These are phyloP conservation scores for Chiua virens DNA, from an alignment of 768 basidiomycete species.

Conservation along the genomic window DNA sequence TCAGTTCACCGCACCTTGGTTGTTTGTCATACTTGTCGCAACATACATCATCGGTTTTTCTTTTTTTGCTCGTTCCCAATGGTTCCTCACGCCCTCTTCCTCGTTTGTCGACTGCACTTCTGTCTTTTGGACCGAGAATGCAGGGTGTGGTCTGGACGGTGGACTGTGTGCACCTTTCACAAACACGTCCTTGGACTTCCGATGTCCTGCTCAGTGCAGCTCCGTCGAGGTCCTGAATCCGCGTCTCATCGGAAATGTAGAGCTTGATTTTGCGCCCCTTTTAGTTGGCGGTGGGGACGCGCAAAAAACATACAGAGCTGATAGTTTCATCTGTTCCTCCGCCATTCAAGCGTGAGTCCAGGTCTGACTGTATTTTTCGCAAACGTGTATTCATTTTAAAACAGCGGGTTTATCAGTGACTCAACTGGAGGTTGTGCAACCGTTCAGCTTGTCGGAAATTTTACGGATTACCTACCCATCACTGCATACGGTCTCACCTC, in stretches of 20 bases:
- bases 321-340: conserved; percentile 82
- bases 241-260: conserved; percentile 65
- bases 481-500: conserved; percentile 64
- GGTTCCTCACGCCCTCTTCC: conserved; percentile 63
- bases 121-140: conserved; percentile 67
- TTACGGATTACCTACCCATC: conserved; percentile 63
- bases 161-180: conserved; percentile 61
- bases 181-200: conserved; percentile 64
- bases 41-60: conserved; percentile 72
- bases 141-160: conserved; percentile 75
- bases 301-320: conserved; percentile 73
- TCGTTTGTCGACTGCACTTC: conserved; percentile 68
- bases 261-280: conserved; percentile 67
- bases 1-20: conserved; percentile 49
- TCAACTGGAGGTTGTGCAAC: conserved; percentile 76
- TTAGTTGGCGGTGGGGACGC: conserved; percentile 84
- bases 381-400: conserved; percentile 8
- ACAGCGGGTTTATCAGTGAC: conserved; percentile 64
- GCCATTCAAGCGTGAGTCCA: conserved; percentile 72
- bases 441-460: conserved; percentile 68
- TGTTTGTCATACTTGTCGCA: conserved; percentile 53
- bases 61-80: conserved; percentile 72
- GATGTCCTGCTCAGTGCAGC: conserved; percentile 76
- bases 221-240: conserved; percentile 68
- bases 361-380: background rate